A percentile compares a stretch with the other conserved stretches of the same genome.
Conservation (phyloP, 2,329 filamentous ascomycete species). For the Niveomyces coronatus region DNA sequence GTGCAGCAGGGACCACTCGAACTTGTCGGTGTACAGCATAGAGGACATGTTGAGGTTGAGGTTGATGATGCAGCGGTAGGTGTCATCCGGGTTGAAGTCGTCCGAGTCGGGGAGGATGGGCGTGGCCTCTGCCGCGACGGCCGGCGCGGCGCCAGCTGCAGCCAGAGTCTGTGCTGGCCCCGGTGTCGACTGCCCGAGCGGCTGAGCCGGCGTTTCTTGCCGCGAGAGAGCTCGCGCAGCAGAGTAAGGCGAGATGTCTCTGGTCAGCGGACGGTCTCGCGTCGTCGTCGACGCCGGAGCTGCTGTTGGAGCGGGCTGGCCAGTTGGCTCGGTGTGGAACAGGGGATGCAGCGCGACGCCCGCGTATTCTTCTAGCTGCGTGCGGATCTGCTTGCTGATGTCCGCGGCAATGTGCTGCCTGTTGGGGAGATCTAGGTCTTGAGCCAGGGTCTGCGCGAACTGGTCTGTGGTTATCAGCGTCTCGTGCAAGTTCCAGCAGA, state of each 20-base stretch:
- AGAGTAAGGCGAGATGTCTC: slow-evolving; percentile 29
- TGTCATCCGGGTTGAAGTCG: slow-evolving; percentile 81
- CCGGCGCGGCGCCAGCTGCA: slow-evolving; percentile 40
- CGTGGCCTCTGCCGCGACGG: slow-evolving; percentile 61
- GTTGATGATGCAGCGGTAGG: slow-evolving; percentile 84
- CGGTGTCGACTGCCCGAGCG: slow-evolving; percentile 39
- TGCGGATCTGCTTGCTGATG: slow-evolving; percentile 89
- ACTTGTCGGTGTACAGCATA: slow-evolving; percentile 89
- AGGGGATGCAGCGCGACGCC: slow-evolving; percentile 87
- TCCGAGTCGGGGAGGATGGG: slow-evolving; percentile 52
- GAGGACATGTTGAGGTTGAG: slow-evolving; percentile 88
- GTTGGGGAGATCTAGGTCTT: slow-evolving; percentile 85
- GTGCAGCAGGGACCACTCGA: slow-evolving; percentile 93
- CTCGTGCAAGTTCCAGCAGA: slow-evolving; percentile 96
- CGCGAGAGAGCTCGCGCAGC: slow-evolving; percentile 30
- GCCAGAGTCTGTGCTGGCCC: slow-evolving; percentile 28
- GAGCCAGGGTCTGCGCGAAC: slow-evolving; percentile 82
- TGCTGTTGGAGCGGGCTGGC: slow-evolving; percentile 1
- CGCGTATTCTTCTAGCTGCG: slow-evolving; percentile 91
- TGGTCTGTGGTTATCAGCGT: slow-evolving; percentile 88
- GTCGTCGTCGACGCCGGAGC: slow-evolving; percentile 9
- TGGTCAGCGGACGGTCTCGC: slow-evolving; percentile 21
- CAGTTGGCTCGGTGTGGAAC: slow-evolving; percentile 53
- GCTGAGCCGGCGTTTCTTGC: slow-evolving; percentile 44
- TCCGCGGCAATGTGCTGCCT: slow-evolving; percentile 58